These are phyloP conservation scores for Anethum foeniculum DNA, from an alignment of 140 eudicot species.

Conservation along the genomic window DNA sequence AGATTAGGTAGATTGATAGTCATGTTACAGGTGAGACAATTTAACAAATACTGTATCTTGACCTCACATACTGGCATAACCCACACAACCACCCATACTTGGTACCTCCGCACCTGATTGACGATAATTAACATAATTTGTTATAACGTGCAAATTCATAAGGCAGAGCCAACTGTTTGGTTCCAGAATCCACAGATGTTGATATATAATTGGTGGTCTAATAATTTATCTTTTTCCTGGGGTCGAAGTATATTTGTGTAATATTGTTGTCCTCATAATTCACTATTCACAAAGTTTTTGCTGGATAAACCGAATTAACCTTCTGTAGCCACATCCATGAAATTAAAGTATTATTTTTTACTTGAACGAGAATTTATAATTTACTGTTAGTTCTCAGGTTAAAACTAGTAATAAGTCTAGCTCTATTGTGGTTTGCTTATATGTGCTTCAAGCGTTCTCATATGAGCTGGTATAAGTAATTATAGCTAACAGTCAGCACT, in stretches of 20 bases:
- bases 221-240: neutral
- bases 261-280: too few relatives aligned
- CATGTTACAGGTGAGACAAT: neutral
- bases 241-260: neutral
- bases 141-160: conserved; percentile 2
- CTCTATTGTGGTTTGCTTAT: neutral
- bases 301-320: too few relatives aligned
- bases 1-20: conserved; percentile 1
- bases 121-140: neutral
- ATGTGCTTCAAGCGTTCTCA: neutral
- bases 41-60: neutral
- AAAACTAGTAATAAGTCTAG: neutral
- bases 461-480: neutral
- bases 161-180: neutral
- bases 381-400: neutral
- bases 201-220: neutral
- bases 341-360: too few relatives aligned
- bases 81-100: conserved; percentile 12
- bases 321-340: too few relatives aligned
- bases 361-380: too few relatives aligned
- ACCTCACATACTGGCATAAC: neutral
- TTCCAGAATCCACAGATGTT: conserved; percentile 22
- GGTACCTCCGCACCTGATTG: neutral
- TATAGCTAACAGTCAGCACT: neutral
- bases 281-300: too few relatives aligned